Evolutionary conservation across 768 basidiomycete species (phyloP), one percentile per base, ranked within the genome.

Genomic region (Rhodotorula sphaerocarpa): DNA sequence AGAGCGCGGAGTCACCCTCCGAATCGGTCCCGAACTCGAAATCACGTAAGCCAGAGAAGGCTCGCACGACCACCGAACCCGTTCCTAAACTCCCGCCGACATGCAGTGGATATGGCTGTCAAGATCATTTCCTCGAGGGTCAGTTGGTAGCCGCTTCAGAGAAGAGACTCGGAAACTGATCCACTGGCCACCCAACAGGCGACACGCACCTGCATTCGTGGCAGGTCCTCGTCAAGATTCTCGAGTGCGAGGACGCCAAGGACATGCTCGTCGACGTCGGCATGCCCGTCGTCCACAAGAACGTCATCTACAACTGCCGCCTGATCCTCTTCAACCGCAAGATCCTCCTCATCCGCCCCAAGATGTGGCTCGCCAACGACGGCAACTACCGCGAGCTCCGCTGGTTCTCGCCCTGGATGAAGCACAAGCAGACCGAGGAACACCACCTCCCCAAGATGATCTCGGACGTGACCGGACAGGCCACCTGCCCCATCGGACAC

Each of bases 341-440:
- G 77, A 91, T 99, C 63, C 77, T 96, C 1, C 83, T 96, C 66
- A 97, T 99, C 67, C 84, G 95, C 28, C 95, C 95, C 0, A 99
- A 97, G 79, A 92, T 99, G 92, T 99, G 95, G 95, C 80, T 99
- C 48, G 95, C 95, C 2, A 97, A 97, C 73, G 90, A 95, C 71
- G 95, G 95, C 6, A 97, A 97, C 73, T 99, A 99, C 75, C 86
- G 95, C 69, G 79, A 80, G 76, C 78, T 86, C 71, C 78, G 87
- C 20, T 88, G 90, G 74, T 99, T 99, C 71, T 90, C 93, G 3
- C 91, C 95, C 0, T 99, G 95, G 93, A 77, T 79, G 73, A 93
- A 91, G 73, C 87, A 88, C 73, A 82, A 85, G 30, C 81, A 90
- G 73, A 86, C 83, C 76, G 95, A 97, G 74, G 89, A 95, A 52